phyloP scores from a whole-genome alignment of 805 yeast genomes.

The Teunomyces lycoperdinae region DNA sequence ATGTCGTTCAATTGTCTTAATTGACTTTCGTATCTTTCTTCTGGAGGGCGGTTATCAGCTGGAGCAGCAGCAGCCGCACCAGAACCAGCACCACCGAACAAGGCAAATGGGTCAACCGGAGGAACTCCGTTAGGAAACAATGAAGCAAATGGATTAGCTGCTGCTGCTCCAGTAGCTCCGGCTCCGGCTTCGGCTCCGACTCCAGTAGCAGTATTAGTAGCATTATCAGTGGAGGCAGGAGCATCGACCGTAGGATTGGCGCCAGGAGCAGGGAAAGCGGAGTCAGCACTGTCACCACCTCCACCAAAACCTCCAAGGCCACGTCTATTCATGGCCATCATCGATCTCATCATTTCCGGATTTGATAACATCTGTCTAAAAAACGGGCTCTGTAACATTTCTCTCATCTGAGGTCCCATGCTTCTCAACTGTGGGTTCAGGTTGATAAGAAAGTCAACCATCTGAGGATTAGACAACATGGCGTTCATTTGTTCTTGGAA shows the following conservation, averaged over 20 bases:
- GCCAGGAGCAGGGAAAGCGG: conserved; percentile 38
- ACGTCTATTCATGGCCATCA: conserved; percentile 70
- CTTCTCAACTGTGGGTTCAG: conserved; percentile 81
- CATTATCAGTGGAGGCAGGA: conserved; percentile 6
- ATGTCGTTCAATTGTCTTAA: conserved; percentile 46
- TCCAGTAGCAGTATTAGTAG: conserved; percentile 9
- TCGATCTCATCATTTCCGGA: conserved; percentile 80
- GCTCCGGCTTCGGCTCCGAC: conserved; percentile 4
- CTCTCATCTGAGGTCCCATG: conserved; percentile 87
- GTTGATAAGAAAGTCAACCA: conserved; percentile 77
- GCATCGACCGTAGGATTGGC: conserved; percentile 33
- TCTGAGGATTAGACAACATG: conserved; percentile 82
- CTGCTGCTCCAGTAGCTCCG: conserved; percentile 11
- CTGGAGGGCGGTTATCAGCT: conserved; percentile 43
- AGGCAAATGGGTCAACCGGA: conserved; percentile 51
- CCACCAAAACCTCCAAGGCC: conserved; percentile 22
- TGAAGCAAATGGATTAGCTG: conserved; percentile 40
- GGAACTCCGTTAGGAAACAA: conserved; percentile 35
- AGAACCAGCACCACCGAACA: conserved; percentile 37
- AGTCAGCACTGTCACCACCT: conserved; percentile 8
- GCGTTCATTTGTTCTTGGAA: conserved; percentile 80
- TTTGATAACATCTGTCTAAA: conserved; percentile 69
- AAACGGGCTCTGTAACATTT: conserved; percentile 78
- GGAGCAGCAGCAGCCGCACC: conserved; percentile 28
- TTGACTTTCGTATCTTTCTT: conserved; percentile 42